A percentile compares a stretch with the other conserved stretches of the same genome.
phyloP scores from a whole-genome alignment of 176 grass and related monocot species.

The Calamus simplicifolius region DNA sequence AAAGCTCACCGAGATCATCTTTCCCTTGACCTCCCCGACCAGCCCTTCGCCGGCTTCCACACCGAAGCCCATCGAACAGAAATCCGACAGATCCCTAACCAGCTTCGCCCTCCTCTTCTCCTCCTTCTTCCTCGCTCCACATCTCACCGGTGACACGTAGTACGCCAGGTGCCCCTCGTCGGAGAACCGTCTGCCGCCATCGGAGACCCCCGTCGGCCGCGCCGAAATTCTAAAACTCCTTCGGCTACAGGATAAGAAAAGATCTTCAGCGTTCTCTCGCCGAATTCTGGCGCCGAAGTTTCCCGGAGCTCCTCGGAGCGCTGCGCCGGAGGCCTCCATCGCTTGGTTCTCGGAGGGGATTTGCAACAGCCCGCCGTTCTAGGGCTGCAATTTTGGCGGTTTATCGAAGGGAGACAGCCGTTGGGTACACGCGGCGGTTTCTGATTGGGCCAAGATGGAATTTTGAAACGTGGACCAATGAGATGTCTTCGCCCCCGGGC shows the following conservation, averaged over 20 bases:
- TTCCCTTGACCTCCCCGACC: conserved; percentile 17
- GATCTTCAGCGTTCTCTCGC: background rate
- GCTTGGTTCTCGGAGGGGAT: background rate
- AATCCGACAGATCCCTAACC: conserved; percentile 26
- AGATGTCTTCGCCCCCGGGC: too few relatives aligned
- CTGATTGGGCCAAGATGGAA: too few relatives aligned
- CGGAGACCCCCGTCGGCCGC: background rate
- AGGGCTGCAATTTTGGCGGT: too few relatives aligned
- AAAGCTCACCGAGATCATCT: conserved; percentile 24
- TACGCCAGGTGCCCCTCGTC: conserved; percentile 29
- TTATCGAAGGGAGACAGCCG: too few relatives aligned
- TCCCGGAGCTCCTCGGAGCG: conserved; percentile 4
- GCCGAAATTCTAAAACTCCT: conserved; percentile 11
- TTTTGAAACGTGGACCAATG: too few relatives aligned
- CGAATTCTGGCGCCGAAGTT: background rate
- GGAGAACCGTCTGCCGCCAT: conserved; percentile 4
- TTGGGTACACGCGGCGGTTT: too few relatives aligned
- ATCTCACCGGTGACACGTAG: conserved; percentile 15
- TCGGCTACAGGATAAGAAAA: background rate
- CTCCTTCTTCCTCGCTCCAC: conserved; percentile 13
- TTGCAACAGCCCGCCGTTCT: too few relatives aligned
- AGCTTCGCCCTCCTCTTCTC: conserved; percentile 35
- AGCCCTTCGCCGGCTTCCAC: conserved; percentile 2
- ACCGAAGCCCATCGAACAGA: conserved; percentile 16
- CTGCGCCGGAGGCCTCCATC: conserved; percentile 29